Conservation (phyloP, 2,329 filamentous ascomycete species). For the Colletotrichum sp. region DNA sequence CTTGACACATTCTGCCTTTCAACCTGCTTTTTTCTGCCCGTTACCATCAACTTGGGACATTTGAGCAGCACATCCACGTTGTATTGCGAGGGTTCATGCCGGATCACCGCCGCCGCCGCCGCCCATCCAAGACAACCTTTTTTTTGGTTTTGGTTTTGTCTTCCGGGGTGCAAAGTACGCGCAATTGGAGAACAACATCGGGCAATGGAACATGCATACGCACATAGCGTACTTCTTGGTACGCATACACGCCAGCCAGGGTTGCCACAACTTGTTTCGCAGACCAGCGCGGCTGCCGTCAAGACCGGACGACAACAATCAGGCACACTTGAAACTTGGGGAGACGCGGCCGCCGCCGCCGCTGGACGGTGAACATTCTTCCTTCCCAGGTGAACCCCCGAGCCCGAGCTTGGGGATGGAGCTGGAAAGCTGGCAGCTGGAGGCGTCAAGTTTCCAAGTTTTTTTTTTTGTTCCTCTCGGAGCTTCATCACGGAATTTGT, state of each 20-base stretch:
- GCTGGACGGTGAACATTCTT: background rate
- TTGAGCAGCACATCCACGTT: background rate
- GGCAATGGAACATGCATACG: background rate
- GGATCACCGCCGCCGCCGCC: background rate
- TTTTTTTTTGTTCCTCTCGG: background rate
- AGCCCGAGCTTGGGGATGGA: background rate
- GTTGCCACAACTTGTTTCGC: background rate
- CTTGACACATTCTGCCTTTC: background rate
- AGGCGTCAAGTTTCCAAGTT: background rate
- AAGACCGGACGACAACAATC: background rate
- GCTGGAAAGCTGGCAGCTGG: background rate
- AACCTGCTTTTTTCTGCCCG: background rate
- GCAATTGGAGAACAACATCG: background rate
- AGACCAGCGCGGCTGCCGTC: background rate
- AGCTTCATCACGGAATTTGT: background rate
- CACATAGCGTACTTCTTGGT: background rate
- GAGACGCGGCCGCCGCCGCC: background rate
- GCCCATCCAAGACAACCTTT: background rate
- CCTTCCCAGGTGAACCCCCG: background rate
- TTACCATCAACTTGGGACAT: background rate
- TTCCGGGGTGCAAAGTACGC: background rate
- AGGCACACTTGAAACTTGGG: slow-evolving; percentile 7
- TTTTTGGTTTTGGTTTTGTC: background rate
- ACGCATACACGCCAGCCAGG: background rate
- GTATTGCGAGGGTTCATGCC: background rate